These are phyloP conservation scores for Globisporangium recalcitrans DNA, from an alignment of 352 stramenopile genomes.

Conservation along the genomic window DNA sequence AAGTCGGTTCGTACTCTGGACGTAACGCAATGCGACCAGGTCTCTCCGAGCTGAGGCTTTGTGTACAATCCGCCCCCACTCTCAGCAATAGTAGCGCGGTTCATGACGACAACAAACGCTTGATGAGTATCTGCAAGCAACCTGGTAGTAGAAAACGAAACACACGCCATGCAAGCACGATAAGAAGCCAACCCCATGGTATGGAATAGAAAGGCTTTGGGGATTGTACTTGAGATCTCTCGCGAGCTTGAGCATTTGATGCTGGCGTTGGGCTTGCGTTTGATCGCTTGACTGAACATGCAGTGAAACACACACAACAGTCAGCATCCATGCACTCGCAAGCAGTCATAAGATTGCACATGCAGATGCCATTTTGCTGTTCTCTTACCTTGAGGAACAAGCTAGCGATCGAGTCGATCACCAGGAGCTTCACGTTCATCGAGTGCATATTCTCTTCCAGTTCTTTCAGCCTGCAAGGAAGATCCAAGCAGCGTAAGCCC, in stretches of 20 bases:
- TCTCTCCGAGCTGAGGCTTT: constrained; percentile 55
- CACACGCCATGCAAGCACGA: not conserved
- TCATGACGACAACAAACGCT: constrained; percentile 62
- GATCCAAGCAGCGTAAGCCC: not conserved
- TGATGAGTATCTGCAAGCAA: constrained; percentile 58
- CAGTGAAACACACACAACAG: not conserved
- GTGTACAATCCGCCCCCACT: constrained; percentile 49
- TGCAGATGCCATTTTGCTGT: too few relatives aligned
- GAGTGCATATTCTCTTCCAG: constrained; percentile 42
- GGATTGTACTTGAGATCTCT: constrained; percentile 48
- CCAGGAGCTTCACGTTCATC: constrained; percentile 50
- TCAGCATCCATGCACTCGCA: not conserved
- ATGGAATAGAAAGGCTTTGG: not conserved
- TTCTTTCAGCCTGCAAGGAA: constrained; percentile 40
- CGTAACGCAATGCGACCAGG: constrained; percentile 67
- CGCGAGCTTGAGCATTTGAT: constrained; percentile 43
- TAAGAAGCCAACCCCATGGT: not conserved
- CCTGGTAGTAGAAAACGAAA: constrained; percentile 27
- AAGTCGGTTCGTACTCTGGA: constrained; percentile 28
- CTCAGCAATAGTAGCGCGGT: constrained; percentile 44
- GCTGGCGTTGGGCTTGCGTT: constrained; percentile 34
- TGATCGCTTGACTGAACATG: constrained; percentile 29
- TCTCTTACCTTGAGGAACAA: constrained; percentile 48
- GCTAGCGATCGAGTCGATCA: constrained; percentile 70
- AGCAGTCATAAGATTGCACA: not conserved